Percentiles rank a stretch among this genome's conserved stretches.
Conservation (phyloP, 352 stramenopile species). For the Phytophthora nicotianae region DNA sequence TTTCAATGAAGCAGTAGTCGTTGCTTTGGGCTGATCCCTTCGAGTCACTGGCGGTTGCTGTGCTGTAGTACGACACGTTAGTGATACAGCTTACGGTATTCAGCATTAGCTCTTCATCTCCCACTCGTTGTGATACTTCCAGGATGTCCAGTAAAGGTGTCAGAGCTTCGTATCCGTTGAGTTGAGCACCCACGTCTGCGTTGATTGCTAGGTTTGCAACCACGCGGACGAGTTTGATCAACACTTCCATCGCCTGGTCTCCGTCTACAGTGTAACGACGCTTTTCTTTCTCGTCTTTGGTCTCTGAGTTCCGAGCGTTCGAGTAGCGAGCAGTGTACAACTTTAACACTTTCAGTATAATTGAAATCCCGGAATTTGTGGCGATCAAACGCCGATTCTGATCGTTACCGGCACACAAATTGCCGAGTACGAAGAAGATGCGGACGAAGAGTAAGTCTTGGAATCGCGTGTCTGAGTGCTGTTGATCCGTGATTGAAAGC, state of each 20-base stretch:
- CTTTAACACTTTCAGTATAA: constrained; percentile 51
- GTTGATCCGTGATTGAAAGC: constrained; percentile 41
- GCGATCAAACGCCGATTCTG: constrained; percentile 63
- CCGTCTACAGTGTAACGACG: constrained; percentile 5
- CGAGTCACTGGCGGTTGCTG: neutral
- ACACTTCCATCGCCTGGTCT: constrained; percentile 56
- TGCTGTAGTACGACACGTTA: constrained; percentile 85
- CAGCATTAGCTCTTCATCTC: constrained; percentile 86
- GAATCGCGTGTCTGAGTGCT: constrained; percentile 40
- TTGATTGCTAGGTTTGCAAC: constrained; percentile 88
- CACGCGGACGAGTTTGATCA: constrained; percentile 84
- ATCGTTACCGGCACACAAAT: constrained; percentile 88
- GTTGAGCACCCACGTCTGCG: constrained; percentile 47
- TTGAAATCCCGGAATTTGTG: constrained; percentile 30
- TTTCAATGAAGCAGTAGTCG: constrained; percentile 47
- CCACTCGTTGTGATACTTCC: constrained; percentile 30
- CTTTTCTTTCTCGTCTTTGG: constrained; percentile 13
- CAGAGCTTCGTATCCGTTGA: constrained; percentile 50
- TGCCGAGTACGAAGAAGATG: constrained; percentile 84
- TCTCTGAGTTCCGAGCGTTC: constrained; percentile 2
- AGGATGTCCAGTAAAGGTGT: constrained; percentile 52
- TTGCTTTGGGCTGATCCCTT: neutral
- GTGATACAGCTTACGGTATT: constrained; percentile 89
- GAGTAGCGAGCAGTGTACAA: constrained; percentile 54
- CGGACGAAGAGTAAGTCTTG: constrained; percentile 74